These are phyloP conservation scores for Exutisphaerella laricina DNA, from an alignment of 2,329 filamentous ascomycete genomes.

Conservation along the genomic window DNA sequence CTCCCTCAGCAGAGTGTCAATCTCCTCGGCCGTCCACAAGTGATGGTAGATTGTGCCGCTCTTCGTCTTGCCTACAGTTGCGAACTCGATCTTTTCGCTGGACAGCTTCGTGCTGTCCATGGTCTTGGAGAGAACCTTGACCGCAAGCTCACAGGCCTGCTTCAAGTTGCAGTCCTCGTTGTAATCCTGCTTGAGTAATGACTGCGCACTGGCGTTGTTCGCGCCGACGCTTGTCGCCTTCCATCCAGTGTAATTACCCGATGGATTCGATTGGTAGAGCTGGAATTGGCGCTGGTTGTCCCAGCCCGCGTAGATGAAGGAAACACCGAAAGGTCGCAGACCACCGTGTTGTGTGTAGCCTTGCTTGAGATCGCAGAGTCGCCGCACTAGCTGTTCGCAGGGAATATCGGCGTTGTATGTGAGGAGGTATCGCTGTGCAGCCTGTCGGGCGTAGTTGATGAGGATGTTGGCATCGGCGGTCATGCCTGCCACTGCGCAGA, in stretches of 20 bases:
- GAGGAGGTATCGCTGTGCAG: conserved; percentile 92
- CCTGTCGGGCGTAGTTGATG: conserved; percentile 98
- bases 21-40: conserved; percentile 95
- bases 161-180: conserved; percentile 96
- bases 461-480: conserved; percentile 99
- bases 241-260: conserved; percentile 98
- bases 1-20: conserved; percentile 87
- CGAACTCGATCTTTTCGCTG: conserved; percentile 99
- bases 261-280: conserved; percentile 98
- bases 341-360: conserved; percentile 99
- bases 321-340: conserved; percentile 95
- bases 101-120: conserved; percentile 99
- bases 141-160: conserved; percentile 93
- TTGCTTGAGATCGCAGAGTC: conserved; percentile 96
- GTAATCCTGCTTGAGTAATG: conserved; percentile 97
- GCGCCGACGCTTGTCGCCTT: conserved; percentile 97
- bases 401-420: conserved; percentile 99
- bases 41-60: conserved; percentile 97
- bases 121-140: conserved; percentile 99
- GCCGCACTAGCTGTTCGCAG: conserved; percentile 95
- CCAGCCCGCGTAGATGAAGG: conserved; percentile 99
- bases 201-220: conserved; percentile 96
- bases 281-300: conserved; percentile 96
- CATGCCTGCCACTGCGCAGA: conserved; percentile 98
- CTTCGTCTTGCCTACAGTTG: conserved; percentile 92